Percentiles rank a stretch among this genome's conserved stretches.
Conservation (phyloP, 768 basidiomycete species). For the Auriscalpium microsporum region DNA sequence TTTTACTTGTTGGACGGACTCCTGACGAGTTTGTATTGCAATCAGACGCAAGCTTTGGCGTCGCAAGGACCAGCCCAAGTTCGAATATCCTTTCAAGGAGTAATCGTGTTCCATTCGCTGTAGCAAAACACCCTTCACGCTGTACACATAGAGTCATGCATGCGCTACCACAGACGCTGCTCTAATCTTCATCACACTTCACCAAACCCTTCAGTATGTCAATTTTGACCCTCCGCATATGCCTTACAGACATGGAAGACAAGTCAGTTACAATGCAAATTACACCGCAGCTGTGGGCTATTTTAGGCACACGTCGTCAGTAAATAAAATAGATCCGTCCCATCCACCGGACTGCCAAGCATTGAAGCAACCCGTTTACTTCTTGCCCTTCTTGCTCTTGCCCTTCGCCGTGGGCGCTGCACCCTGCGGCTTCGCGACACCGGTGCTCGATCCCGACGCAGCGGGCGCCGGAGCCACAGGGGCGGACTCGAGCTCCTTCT, state of each 20-base stretch:
- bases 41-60: conserved; percentile 86
- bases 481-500: conserved; percentile 12
- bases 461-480: not conserved
- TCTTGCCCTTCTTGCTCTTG: conserved; percentile 7
- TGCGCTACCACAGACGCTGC: not conserved
- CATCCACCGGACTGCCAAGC: not conserved
- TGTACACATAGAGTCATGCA: not conserved
- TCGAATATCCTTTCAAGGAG: conserved; percentile 87
- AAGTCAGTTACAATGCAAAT: too few relatives aligned
- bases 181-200: too few relatives aligned
- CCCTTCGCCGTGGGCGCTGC: conserved; percentile 7
- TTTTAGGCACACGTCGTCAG: not conserved
- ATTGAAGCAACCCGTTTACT: not conserved
- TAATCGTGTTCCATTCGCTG: conserved; percentile 10
- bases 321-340: not conserved
- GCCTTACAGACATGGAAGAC: too few relatives aligned
- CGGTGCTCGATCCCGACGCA: conserved; percentile 2
- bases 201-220: too few relatives aligned
- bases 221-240: too few relatives aligned
- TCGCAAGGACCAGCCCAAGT: conserved; percentile 76
- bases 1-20: not conserved
- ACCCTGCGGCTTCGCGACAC: conserved; percentile 1
- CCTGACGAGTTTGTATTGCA: not conserved
- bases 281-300: too few relatives aligned
- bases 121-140: not conserved